Evolutionary conservation across 2,329 filamentous ascomycete genomes (phyloP).

Genomic region (Pseudocercospora ulei): DNA sequence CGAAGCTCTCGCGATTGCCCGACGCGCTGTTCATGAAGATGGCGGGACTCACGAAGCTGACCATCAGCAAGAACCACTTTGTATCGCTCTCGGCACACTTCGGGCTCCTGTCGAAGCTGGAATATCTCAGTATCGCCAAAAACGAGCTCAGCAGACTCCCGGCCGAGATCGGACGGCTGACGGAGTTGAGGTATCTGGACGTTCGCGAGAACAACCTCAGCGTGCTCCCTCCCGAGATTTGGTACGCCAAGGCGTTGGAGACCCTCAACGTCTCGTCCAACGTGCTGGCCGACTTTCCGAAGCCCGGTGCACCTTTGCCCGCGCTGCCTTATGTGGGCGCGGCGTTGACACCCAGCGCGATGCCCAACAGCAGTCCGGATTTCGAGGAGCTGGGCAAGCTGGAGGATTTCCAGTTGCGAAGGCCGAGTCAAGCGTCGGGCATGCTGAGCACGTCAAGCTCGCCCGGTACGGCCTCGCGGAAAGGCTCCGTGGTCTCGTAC

Average conservation of each 20-base stretch:
- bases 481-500: slow-evolving; percentile 74
- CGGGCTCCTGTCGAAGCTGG: slow-evolving; percentile 68
- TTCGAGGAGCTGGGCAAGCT: slow-evolving; percentile 65
- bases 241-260: slow-evolving; percentile 85
- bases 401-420: slow-evolving; percentile 54
- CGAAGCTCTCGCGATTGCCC: slow-evolving; percentile 76
- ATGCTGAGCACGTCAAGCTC: slow-evolving; percentile 53
- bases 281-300: slow-evolving; percentile 80
- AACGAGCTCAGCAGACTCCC: slow-evolving; percentile 80
- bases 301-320: slow-evolving; percentile 58
- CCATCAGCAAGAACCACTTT: slow-evolving; percentile 91
- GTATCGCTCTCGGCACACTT: slow-evolving; percentile 79
- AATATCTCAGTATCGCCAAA: slow-evolving; percentile 87
- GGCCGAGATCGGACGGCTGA: slow-evolving; percentile 75
- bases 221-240: slow-evolving; percentile 82
- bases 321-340: slow-evolving; percentile 33
- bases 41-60: slow-evolving; percentile 73
- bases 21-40: slow-evolving; percentile 83
- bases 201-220: slow-evolving; percentile 88
- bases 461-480: slow-evolving; percentile 45
- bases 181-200: slow-evolving; percentile 75
- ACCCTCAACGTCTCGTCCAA: slow-evolving; percentile 94
- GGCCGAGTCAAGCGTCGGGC: slow-evolving; percentile 74
- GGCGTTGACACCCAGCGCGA: slow-evolving; percentile 37
- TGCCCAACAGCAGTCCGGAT: slow-evolving; percentile 51